Percentiles rank a stretch among this genome's conserved stretches.
phyloP scores from a whole-genome alignment of 2,329 filamentous ascomycete genomes.

The Talaromyces islandicus region DNA sequence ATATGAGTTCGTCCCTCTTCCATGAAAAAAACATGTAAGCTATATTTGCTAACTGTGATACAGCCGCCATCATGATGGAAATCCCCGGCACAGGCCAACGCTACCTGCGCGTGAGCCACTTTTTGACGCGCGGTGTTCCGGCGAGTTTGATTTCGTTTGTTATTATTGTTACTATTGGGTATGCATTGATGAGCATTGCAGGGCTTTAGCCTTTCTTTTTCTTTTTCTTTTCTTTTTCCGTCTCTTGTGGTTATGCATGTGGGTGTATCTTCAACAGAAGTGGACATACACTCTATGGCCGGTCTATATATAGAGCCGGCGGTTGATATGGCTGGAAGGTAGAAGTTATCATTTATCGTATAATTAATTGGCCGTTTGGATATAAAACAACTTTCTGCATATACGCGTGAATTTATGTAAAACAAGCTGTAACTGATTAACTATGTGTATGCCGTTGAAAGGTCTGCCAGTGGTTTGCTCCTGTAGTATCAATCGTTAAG shows the following conservation, averaged over 20 bases:
- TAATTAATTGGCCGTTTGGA: too few relatives aligned
- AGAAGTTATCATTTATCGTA: background rate
- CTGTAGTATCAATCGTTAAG: too few relatives aligned
- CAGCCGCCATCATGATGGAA: constrained; percentile 99
- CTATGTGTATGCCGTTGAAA: too few relatives aligned
- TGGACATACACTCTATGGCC: too few relatives aligned
- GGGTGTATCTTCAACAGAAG: constrained; percentile 13
- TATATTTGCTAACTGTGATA: background rate
- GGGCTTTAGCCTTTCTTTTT: constrained; percentile 46
- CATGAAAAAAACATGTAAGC: constrained; percentile 11
- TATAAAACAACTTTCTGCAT: too few relatives aligned
- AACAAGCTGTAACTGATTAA: too few relatives aligned
- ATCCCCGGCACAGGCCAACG: constrained; percentile 83
- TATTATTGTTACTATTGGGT: constrained; percentile 83
- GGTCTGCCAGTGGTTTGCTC: too few relatives aligned
- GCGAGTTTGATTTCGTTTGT: constrained; percentile 73
- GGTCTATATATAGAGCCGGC: background rate
- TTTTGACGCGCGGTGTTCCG: constrained; percentile 88
- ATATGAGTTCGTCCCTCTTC: constrained; percentile 77
- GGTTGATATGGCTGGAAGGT: too few relatives aligned
- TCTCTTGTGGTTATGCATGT: constrained; percentile 1
- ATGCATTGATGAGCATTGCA: constrained; percentile 76
- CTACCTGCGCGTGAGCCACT: constrained; percentile 88
- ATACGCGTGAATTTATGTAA: too few relatives aligned
- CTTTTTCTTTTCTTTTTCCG: background rate